These are phyloP conservation scores for Xerophyta viscosa DNA, from an alignment of 106 monocot species.

Conservation along the genomic window DNA sequence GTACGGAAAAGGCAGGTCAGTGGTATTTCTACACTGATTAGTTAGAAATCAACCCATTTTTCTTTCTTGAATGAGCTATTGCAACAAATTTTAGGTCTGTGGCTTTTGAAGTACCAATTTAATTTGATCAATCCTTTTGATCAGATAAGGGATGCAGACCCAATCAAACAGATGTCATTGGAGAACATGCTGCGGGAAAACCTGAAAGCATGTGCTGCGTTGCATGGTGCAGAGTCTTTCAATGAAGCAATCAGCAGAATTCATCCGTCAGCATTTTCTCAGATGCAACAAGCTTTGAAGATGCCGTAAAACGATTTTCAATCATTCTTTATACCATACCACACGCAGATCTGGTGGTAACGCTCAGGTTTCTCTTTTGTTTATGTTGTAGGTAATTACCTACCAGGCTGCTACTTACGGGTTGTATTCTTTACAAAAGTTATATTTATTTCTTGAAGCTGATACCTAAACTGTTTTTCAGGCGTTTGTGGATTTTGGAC, in stretches of 20 bases:
- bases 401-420: too few relatives aligned
- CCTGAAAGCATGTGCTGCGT: conserved; percentile 68
- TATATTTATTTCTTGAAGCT: too few relatives aligned
- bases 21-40: not conserved
- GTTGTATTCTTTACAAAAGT: too few relatives aligned
- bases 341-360: too few relatives aligned
- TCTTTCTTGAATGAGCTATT: not conserved
- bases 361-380: too few relatives aligned
- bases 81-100: too few relatives aligned
- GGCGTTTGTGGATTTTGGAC: not conserved
- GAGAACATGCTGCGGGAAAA: conserved; percentile 77
- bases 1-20: conserved; percentile 70
- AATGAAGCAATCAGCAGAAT: conserved; percentile 82
- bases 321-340: too few relatives aligned
- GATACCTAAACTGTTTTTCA: too few relatives aligned
- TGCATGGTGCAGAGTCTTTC: conserved; percentile 79
- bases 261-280: conserved; percentile 90
- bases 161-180: conserved; percentile 76
- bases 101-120: too few relatives aligned
- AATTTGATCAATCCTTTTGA: too few relatives aligned
- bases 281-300: conserved; percentile 82
- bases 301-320: conserved; percentile 29
- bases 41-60: not conserved
- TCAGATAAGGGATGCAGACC: conserved; percentile 92
- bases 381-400: too few relatives aligned